Evolutionary conservation across 2,329 filamentous ascomycete genomes (phyloP), one percentile per base, ranked within the genome.

Genomic region (Fusarium camptoceras): DNA sequence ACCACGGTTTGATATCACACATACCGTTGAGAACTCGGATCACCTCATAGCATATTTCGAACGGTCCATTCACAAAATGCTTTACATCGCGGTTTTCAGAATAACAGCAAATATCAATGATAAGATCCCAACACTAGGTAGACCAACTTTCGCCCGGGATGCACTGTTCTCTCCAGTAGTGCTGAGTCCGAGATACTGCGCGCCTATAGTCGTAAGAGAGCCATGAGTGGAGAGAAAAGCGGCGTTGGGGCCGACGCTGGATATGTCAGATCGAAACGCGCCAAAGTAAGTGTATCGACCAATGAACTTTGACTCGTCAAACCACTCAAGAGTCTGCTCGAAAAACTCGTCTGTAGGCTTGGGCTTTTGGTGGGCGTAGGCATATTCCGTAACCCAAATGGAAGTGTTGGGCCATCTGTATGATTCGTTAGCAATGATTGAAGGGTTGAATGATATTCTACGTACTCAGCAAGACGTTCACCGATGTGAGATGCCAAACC

Each of bases 341-440:
- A 88, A 94, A 76, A 92, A 94, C 1, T 76, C 71, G 76, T 93
- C 87, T 1, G 89, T 90, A 0, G 83, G 79, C 2, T 77, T 63
- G 18, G 93, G 83, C 27, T 85, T 81, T 73, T 87, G 83, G 66
- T 90, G 79, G 59, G 88, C 81, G 57, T 85, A 85, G 39, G 90
- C 92, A 77, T 91, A 94, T 79, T 96, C 93, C 27, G 93, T 95
- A 14, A 95, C 83, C 93, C 92, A 95, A 65, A 94, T 87, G 6
- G 86, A 84, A 34, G 83, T 82, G 65, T 87, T 84, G 11, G 88
- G 89, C 77, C 88, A 91, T 24, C 87, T 88, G 49, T 28, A 22
- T 15, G 12, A 27, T 15, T 6, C 39, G 25, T 63, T 24, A 70
- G 51, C 15, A 8, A 18, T 6, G 15, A 6, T 12, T 12, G 16